Evolutionary conservation across 345 rosid genomes (phyloP).

Genomic region (Eucalyptus pauciflora): DNA sequence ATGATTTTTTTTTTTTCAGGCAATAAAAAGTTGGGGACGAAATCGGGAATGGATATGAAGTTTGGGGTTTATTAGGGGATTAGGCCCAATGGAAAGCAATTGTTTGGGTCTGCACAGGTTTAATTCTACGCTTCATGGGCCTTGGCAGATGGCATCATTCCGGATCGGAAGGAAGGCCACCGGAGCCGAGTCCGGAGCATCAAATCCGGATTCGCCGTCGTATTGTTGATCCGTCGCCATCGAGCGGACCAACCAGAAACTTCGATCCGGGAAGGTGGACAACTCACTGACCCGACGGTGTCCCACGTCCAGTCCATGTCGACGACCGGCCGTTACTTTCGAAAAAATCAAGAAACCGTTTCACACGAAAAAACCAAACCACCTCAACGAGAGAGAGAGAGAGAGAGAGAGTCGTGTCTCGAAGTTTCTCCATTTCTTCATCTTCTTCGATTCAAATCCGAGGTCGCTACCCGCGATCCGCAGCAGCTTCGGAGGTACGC

Average conservation of each 20-base stretch:
- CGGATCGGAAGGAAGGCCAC: neutral
- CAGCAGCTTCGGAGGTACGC: neutral
- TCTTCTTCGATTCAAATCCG: neutral
- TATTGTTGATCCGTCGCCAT: neutral
- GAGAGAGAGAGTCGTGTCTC: neutral
- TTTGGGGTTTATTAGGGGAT: neutral
- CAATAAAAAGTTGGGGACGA: neutral
- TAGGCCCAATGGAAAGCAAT: neutral
- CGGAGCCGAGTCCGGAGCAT: neutral
- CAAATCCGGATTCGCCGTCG: neutral
- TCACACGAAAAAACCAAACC: neutral
- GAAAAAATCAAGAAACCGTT: neutral
- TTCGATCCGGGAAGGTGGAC: neutral
- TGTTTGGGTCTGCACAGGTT: neutral
- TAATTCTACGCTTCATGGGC: neutral
- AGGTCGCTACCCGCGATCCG: neutral
- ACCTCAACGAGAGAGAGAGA: neutral
- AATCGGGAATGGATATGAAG: neutral
- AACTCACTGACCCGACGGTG: neutral
- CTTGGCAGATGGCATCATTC: neutral
- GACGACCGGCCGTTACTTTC: neutral
- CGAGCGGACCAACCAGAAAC: neutral
- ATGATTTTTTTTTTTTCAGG: neutral
- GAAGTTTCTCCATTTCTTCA: neutral
- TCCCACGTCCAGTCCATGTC: neutral